Evolutionary conservation across 768 basidiomycete species (phyloP), one percentile per base, ranked within the genome.

Genomic region (Collybiopsis luxurians): DNA sequence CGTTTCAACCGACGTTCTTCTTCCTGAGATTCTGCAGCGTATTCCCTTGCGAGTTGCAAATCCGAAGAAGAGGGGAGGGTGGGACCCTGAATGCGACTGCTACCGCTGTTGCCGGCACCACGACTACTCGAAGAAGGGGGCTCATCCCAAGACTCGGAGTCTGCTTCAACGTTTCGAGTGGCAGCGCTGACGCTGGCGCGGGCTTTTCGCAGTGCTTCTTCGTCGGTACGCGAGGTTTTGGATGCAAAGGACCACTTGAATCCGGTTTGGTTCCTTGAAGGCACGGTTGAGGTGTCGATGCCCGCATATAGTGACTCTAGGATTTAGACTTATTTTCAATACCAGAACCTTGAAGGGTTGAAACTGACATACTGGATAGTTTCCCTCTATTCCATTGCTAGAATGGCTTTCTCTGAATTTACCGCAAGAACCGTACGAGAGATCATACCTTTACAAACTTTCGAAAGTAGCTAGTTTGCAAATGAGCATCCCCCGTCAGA

Each of bases 201-300:
- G 1, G 82, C 81, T 17, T 75, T 71, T 13, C 77, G 79, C n/a
- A 92, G 67, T 0, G 85, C 82, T 1, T 79, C 79, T 12, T 68
- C 70, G 34, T 92, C 89, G 0, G 76, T 79, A n/a, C 76, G 75
- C 19, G 81, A 82, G 2, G 73, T 66, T 56, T 90, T 89, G 19
- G 84, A 80, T 2, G 87, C 85, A 65, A 95, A 95, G 0, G 84
- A 83, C 93, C 93, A 95, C 73, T 90, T 93, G 71, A 92, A 94
- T 0, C 80, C 84, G 4, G 94, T 95, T 57, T 89, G 85, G 45
- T 81, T 76, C 31, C 83, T 85, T 2, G 90, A 84, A 6, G 81
- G 65, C 31, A 81, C 74, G 2, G 75, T 71, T 2, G 80, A 75
- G 11, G 82, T 74, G 59, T 81, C 83, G 58, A 89, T 75, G 17